Conservation (phyloP, 2,329 filamentous ascomycete species). For the Pseudocercospora pini-densiflorae region DNA sequence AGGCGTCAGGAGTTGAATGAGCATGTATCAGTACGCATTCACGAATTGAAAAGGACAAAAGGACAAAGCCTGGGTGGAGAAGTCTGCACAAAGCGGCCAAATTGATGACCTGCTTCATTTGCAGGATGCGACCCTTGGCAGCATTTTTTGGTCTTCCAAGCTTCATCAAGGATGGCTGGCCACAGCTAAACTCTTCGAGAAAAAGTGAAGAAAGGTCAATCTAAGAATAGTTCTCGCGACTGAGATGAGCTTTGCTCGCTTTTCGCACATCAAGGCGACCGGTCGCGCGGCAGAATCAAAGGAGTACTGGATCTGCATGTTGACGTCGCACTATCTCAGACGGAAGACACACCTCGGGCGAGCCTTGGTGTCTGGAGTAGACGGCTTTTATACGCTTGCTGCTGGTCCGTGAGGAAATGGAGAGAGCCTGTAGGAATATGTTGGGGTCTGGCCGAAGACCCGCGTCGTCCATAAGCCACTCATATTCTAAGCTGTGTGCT, state of each 20-base stretch:
- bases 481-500: too few relatives aligned
- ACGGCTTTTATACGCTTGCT: too few relatives aligned
- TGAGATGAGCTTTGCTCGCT: neutral
- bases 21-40: slow-evolving; percentile 15
- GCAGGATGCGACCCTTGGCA: neutral
- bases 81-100: neutral
- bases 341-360: too few relatives aligned
- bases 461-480: too few relatives aligned
- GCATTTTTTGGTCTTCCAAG: neutral
- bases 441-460: too few relatives aligned
- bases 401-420: too few relatives aligned
- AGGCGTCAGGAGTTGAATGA: slow-evolving; percentile 20
- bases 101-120: neutral
- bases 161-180: neutral
- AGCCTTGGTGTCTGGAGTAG: too few relatives aligned
- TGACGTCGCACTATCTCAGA: too few relatives aligned
- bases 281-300: neutral
- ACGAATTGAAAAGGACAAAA: neutral
- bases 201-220: neutral
- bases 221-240: neutral
- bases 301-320: too few relatives aligned
- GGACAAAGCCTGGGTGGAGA: neutral
- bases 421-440: too few relatives aligned
- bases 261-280: neutral
- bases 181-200: neutral